These are phyloP conservation scores for Coemansia erecta DNA, from an alignment of 192 early-diverging fungal species.

Conservation along the genomic window DNA sequence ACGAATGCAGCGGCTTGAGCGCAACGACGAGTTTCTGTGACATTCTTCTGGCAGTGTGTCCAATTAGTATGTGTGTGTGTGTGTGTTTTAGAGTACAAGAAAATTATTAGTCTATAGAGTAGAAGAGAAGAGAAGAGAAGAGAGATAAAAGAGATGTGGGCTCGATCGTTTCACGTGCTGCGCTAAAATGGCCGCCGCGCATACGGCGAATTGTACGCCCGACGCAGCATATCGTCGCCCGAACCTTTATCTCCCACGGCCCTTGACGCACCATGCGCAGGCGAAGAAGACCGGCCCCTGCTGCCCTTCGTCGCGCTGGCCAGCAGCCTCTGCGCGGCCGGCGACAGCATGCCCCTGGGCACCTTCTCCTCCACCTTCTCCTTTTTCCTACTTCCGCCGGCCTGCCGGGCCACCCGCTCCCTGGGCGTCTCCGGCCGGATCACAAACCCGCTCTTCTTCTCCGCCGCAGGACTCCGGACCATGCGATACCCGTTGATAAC, in stretches of 20 bases:
- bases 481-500: slow-evolving; percentile 36
- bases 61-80: background rate
- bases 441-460: slow-evolving; percentile 11
- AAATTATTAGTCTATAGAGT: too few species aligned
- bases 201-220: slow-evolving; percentile 39
- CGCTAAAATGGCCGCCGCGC: background rate
- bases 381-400: slow-evolving; percentile 1
- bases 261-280: background rate
- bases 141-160: background rate
- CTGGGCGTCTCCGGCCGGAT: slow-evolving; percentile 20
- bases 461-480: slow-evolving; percentile 10
- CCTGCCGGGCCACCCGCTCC: slow-evolving; percentile 16
- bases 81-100: too few species aligned
- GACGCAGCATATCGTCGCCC: slow-evolving; percentile 11
- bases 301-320: background rate
- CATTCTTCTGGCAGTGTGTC: too few species aligned
- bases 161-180: background rate
- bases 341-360: slow-evolving; percentile 18
- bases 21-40: slow-evolving; percentile 62
- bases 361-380: background rate
- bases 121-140: background rate
- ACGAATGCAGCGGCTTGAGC: slow-evolving; percentile 62
- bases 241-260: background rate
- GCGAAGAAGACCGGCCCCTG: background rate
- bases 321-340: slow-evolving; percentile 38